Base-by-base conservation (phyloP, 2,329 filamentous ascomycete genomes). In the Tolypocladium album region DNA sequence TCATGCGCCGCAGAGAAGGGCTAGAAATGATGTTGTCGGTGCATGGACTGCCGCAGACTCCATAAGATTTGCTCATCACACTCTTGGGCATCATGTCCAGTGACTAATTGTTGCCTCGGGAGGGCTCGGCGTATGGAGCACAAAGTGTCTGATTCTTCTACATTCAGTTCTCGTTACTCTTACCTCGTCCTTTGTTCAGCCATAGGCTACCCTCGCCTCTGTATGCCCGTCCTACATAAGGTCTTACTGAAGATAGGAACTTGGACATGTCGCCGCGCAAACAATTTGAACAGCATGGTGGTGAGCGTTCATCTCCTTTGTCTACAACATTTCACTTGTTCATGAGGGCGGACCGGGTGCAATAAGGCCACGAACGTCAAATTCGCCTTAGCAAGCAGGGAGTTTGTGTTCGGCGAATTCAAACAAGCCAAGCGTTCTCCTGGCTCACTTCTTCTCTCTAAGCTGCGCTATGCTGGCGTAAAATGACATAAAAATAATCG, bases 401-500 rank as follows among this genome's bases (percentile, higher is more conserved):
- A 36, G 31, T 22, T 27, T n/a, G 50, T 7, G 36, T 15, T 38
- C 17, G 31, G 31, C 31, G 20, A 36, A 53, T 36, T 20, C 20
- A 53, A n/a, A 22, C n/a, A n/a, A 20, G 4, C 20, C 13, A n/a
- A 7, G 12, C 20, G 31, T 15, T 22, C 27, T n/a, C 9, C 15
- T 22, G 50, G 22, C 22, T 52, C 9, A 34, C n/a, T 15, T 43
- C 43, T 27, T 61, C n/a, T 61, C 57, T 55, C 52, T 64, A n/a
- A 61, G 52, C 52, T 62, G 58, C 62, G 65, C 65, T 64, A 63
- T 59, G 61, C 62, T 60, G 56, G 55, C 47, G 58, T 62, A 58
- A 64, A 65, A 59, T 58, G 61, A 62, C 53, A 59, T 45, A 63
- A 43, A 43, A 60, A 55, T 59, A 58, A 62, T 63, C 64, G 64